Evolutionary conservation across 2,329 filamentous ascomycete species (phyloP), one percentile per base, ranked within the genome.

Genomic region (Beauveria asiatica): DNA sequence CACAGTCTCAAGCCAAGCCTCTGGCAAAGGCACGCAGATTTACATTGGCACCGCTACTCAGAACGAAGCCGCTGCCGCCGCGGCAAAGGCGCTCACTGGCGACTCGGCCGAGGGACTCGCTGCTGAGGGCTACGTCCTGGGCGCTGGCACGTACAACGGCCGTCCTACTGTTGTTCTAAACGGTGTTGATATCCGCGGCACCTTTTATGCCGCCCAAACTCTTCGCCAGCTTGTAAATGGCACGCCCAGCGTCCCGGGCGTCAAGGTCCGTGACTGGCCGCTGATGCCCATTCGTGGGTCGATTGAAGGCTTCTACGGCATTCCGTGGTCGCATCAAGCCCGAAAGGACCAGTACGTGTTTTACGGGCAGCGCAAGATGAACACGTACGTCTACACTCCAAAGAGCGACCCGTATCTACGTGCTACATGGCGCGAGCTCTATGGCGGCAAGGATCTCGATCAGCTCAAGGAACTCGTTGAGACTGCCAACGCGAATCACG

Each of bases 291-390:
- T 64, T 19, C 63, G 61, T 21, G 63, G 63, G 10, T 63, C 63
- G 5, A 62, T 64, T 13, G 63, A 64, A 52, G 63, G 63, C 46
- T 64, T 64, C 53, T 64, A 64, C 59, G 63, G 63, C 42, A 62
- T 64, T 21, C 63, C 63, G 1, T 64, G 63, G 63, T 62, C 63
- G 44, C 63, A 63, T 39, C 59, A 62, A 39, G 63, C 63, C 5
- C 63, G 63, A 25, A 60, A 62, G 19, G 63, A 64, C 46, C 63
- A 64, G 49, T 61, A 58, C 45, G 61, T 56, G 19, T 60, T 64
- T 27, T 62, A 64, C 49, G 63, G 61, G n/a, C 42, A 54, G 45
- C 63, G 61, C 53, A 64, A 64, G 53, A 61, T 64, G 52, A 62
- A 63, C 57, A 62, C 62, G 6, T 63, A 63, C 54, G 45, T 63